Evolutionary conservation across 768 basidiomycete species (phyloP), one percentile per base, ranked within the genome.

Genomic region (Russula sp.): DNA sequence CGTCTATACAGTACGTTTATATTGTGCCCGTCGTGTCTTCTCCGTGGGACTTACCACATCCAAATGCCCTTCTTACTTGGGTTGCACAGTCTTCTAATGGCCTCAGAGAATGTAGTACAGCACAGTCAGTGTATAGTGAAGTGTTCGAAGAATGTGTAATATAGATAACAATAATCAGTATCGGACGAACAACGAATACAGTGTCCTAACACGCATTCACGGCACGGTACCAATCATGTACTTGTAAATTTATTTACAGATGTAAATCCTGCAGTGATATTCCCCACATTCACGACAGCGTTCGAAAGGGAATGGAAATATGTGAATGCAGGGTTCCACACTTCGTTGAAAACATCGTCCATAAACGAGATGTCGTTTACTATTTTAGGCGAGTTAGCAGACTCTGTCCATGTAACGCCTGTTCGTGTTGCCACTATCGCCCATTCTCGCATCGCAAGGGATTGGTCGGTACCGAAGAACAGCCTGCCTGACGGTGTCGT

Each of bases 401-500:
- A 76, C 62, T 84, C 76, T 3, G 85, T 74, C 86, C 86, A 87
- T 27, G 75, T 68, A 40, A 85, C 73, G 20, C 72, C 68, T 34
- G 71, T 70, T 44, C 72, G 70, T 40, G 76, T 71, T 18, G 72
- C 75, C 40, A 75, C 73, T 55, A 85, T 79, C 7, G 82, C 77
- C 84, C 84, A 87, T 54, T 77, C 71, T 9, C 85, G 80, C 55
- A 87, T 69, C 27, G 76, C 73, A 18, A 70, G 70, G 5, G 81
- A 82, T 54, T 77, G 73, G 45, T 77, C 72, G 35, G 84, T 82
- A 18, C 86, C 87, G 70, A 87, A 87, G 69, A 86, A 86, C 42
- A 87, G 72, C 1, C 76, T 66, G 9, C 78, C 81, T 32, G 77
- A 75, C 22, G 82, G 71, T 10, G 77, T 78, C 9, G 80, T 74